These are phyloP conservation scores for Beta vulgaris DNA, from an alignment of 148 eudicot genomes.

Conservation along the genomic window DNA sequence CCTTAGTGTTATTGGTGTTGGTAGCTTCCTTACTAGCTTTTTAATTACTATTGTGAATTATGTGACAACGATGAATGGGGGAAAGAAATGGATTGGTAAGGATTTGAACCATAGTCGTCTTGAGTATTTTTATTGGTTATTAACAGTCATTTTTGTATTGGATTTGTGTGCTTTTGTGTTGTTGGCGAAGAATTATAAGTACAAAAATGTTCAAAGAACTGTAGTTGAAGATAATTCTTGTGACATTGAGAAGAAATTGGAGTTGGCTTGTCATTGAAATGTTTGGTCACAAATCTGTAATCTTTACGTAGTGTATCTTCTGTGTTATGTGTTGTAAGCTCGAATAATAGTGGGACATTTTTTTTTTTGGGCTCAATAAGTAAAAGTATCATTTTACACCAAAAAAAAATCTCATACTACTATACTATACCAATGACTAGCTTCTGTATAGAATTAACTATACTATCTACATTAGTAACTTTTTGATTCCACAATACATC, in stretches of 20 bases:
- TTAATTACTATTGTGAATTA: constrained; percentile 37
- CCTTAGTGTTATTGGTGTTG: constrained; percentile 51
- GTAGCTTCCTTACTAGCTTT: constrained; percentile 40
- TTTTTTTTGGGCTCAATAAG: too few species aligned
- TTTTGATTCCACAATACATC: too few species aligned
- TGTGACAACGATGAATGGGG: constrained; percentile 32
- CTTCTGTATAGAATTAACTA: too few species aligned
- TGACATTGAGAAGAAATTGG: background rate
- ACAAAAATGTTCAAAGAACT: constrained; percentile 35
- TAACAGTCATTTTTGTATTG: constrained; percentile 25
- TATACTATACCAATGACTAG: too few species aligned
- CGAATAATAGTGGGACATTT: too few species aligned
- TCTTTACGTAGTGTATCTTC: too few species aligned
- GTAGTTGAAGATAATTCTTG: background rate
- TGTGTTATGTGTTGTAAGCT: too few species aligned
- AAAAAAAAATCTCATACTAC: too few species aligned
- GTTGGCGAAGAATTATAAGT: constrained; percentile 33
- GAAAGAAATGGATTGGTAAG: constrained; percentile 50
- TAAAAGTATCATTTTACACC: too few species aligned
- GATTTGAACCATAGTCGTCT: constrained; percentile 40
- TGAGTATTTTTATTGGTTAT: constrained; percentile 47
- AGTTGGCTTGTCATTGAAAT: background rate
- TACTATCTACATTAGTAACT: too few species aligned
- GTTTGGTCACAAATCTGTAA: background rate
- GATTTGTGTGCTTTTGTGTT: constrained; percentile 31